Percentiles rank a stretch among this genome's conserved stretches.
Evolutionary conservation across 2,329 filamentous ascomycete genomes (phyloP).

Genomic region (Dactylellina sp.): DNA sequence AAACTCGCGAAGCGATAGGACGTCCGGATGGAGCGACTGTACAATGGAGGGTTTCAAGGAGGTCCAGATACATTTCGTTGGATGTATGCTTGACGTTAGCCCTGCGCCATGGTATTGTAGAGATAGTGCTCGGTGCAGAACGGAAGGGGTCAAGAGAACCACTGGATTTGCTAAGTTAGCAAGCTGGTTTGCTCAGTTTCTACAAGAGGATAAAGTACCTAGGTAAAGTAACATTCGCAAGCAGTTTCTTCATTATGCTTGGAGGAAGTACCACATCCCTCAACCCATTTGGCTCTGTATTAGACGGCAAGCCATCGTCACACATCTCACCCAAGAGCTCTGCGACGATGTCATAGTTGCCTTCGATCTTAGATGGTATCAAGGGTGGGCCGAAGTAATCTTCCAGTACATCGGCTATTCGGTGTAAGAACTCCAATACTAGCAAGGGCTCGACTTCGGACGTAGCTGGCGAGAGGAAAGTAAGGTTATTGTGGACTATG

Average conservation of each 20-base stretch:
- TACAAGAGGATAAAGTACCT: slow-evolving; percentile 67
- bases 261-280: slow-evolving; percentile 92
- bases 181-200: slow-evolving; percentile 1
- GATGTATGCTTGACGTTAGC: slow-evolving; percentile 94
- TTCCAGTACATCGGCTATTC: slow-evolving; percentile 89
- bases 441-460: slow-evolving; percentile 88
- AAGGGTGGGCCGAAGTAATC: slow-evolving; percentile 92
- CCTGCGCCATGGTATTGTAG: slow-evolving; percentile 84
- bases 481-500: slow-evolving; percentile 84
- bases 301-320: slow-evolving; percentile 87
- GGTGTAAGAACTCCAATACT: slow-evolving; percentile 92
- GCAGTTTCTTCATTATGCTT: slow-evolving; percentile 85
- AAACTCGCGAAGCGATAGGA: slow-evolving; percentile 84
- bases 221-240: slow-evolving; percentile 87
- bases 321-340: slow-evolving; percentile 96
- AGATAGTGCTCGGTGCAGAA: slow-evolving; percentile 61
- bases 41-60: slow-evolving; percentile 88
- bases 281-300: slow-evolving; percentile 92
- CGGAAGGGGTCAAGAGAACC: slow-evolving; percentile 64
- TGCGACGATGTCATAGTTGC: slow-evolving; percentile 90
- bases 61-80: slow-evolving; percentile 96
- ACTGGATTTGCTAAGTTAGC: slow-evolving; percentile 58
- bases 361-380: slow-evolving; percentile 85
- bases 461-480: slow-evolving; percentile 86
- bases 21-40: slow-evolving; percentile 91